Conservation (phyloP, 1,284 basidiomycete genomes). For the Naganishia sp. region DNA sequence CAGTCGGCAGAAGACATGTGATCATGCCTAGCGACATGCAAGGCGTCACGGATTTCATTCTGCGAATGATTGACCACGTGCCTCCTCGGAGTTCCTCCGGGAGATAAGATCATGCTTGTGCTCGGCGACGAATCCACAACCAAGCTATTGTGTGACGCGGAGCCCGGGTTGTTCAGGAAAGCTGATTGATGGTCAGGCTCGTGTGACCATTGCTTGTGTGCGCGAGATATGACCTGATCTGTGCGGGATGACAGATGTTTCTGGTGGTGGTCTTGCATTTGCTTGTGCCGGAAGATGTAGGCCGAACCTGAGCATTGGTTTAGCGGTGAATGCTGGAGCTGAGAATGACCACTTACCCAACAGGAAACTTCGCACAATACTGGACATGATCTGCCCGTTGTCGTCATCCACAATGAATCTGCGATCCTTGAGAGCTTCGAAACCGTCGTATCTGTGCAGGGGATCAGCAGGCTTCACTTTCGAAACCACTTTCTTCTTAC, state of each 20-base stretch:
- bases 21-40: constrained; percentile 65
- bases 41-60: constrained; percentile 61
- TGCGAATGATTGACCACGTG: constrained; percentile 57
- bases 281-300: constrained; percentile 54
- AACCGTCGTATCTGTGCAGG: constrained; percentile 68
- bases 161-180: constrained; percentile 2
- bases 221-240: constrained; percentile 40
- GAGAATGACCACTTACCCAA: constrained; percentile 62
- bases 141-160: constrained; percentile 31
- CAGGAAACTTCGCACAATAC: constrained; percentile 79
- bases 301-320: constrained; percentile 41
- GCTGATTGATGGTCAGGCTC: constrained; percentile 42
- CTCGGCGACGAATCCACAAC: constrained; percentile 37
- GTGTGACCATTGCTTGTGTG: constrained; percentile 45
- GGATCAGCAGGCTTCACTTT: constrained; percentile 67
- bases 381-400: constrained; percentile 75
- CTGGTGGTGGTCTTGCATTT: constrained; percentile 45
- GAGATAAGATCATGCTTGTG: constrained; percentile 45
- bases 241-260: constrained; percentile 46
- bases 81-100: constrained; percentile 57
- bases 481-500: constrained; percentile 25
- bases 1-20: constrained; percentile 76
- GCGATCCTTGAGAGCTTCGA: constrained; percentile 66
- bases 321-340: too few relatives aligned
- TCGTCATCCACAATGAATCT: constrained; percentile 80